phyloP scores from a whole-genome alignment of 2,329 filamentous ascomycete species.

The Botrytis sinoallii region DNA sequence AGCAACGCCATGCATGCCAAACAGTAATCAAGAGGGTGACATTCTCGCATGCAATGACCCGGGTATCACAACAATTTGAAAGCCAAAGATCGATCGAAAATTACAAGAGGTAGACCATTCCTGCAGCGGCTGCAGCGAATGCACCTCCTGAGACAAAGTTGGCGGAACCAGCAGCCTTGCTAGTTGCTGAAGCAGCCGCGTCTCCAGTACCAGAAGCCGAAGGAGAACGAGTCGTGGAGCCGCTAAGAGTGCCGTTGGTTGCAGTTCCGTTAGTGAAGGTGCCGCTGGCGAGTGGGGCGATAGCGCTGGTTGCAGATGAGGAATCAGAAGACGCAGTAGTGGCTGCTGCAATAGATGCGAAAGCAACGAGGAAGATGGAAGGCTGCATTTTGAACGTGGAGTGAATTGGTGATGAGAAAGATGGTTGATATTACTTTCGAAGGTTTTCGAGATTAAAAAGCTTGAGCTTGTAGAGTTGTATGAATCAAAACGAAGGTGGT shows the following conservation, averaged over 20 bases:
- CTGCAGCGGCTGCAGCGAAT: constrained; percentile 17
- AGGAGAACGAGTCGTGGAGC: constrained; percentile 1
- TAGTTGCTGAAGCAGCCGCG: neutral
- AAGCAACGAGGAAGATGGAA: constrained; percentile 22
- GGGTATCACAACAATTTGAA: constrained; percentile 15
- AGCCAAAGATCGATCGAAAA: constrained; percentile 6
- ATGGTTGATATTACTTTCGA: neutral
- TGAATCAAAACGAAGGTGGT: constrained; percentile 16
- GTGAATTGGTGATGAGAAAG: neutral
- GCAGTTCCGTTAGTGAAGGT: constrained; percentile 14
- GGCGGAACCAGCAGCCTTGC: constrained; percentile 11
- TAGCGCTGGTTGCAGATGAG: constrained; percentile 13
- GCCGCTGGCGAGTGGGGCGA: constrained; percentile 1
- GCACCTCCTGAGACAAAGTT: constrained; percentile 14
- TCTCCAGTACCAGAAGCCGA: neutral
- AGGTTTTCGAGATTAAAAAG: neutral
- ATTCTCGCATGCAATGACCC: constrained; percentile 16
- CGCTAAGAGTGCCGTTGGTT: constrained; percentile 7
- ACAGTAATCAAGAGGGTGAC: constrained; percentile 18
- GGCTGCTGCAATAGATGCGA: constrained; percentile 23
- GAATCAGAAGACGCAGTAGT: constrained; percentile 19
- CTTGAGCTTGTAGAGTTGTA: neutral
- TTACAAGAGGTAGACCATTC: constrained; percentile 18
- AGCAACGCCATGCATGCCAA: constrained; percentile 15
- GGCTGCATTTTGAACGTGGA: constrained; percentile 22